Conservation (phyloP, 306 rosid species). For the Prunus campanulata region DNA sequence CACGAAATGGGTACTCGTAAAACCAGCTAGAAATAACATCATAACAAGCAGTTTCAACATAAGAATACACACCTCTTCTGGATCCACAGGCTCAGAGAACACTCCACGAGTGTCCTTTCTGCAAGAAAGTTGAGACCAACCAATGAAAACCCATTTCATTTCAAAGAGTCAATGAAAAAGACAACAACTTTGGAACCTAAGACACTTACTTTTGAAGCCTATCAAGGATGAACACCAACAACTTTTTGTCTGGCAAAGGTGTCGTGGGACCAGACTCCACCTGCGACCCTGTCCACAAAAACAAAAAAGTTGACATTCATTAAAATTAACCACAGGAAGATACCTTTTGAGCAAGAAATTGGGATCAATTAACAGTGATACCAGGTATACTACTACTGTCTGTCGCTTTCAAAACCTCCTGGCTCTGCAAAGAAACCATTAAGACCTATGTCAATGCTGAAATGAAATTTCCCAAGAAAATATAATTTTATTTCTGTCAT, state of each 20-base stretch:
- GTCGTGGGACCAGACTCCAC: slow-evolving; percentile 95
- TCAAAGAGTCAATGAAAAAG: slow-evolving; percentile 6
- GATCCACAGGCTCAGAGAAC: slow-evolving; percentile 94
- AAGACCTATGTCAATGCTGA: slow-evolving; percentile 37
- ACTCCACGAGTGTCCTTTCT: slow-evolving; percentile 96
- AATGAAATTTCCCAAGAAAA: slow-evolving; percentile 20
- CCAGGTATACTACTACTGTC: slow-evolving; percentile 66
- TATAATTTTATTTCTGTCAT: slow-evolving; percentile 15
- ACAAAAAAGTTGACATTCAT: slow-evolving; percentile 30
- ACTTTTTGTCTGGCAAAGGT: slow-evolving; percentile 99
- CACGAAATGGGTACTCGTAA: slow-evolving; percentile 10
- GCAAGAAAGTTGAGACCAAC: slow-evolving; percentile 36
- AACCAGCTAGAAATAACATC: slow-evolving; percentile 6
- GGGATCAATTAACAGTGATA: slow-evolving; percentile 47
- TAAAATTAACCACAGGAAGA: slow-evolving; percentile 26
- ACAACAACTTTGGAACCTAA: slow-evolving; percentile 25
- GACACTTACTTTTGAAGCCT: slow-evolving; percentile 91
- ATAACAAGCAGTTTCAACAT: slow-evolving; percentile 3
- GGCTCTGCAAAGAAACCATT: slow-evolving; percentile 56
- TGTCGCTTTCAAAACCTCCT: slow-evolving; percentile 80
- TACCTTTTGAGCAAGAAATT: slow-evolving; percentile 31
- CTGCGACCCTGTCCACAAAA: slow-evolving; percentile 79
- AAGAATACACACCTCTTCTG: slow-evolving; percentile 60
- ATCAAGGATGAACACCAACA: slow-evolving; percentile 94
- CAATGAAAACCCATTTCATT: slow-evolving; percentile 26